A percentile compares a stretch with the other conserved stretches of the same genome.
These are phyloP conservation scores for Erysiphe pulchra DNA, from an alignment of 2,329 filamentous ascomycete genomes.

Conservation along the genomic window DNA sequence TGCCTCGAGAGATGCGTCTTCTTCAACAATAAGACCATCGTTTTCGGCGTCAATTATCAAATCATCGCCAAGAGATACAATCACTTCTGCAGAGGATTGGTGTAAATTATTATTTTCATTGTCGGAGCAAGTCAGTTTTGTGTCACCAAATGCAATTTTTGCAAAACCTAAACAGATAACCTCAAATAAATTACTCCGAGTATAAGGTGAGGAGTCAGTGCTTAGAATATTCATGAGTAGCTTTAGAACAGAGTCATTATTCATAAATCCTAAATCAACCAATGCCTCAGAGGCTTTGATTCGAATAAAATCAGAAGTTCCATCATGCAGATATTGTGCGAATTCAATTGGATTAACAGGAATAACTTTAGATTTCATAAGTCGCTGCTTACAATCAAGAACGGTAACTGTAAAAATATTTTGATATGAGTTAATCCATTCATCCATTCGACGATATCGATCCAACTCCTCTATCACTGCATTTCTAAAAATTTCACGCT, in stretches of 20 bases:
- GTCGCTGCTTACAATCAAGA: conserved; percentile 30
- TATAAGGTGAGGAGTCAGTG: conserved; percentile 36
- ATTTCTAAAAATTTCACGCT: conserved; percentile 17
- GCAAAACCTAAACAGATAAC: conserved; percentile 33
- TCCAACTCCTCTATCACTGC: conserved; percentile 35
- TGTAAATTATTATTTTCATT: conserved; percentile 1
- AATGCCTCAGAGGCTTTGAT: conserved; percentile 40
- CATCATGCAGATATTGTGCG: conserved; percentile 37
- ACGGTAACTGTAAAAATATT: conserved; percentile 39
- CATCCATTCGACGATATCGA: conserved; percentile 38
- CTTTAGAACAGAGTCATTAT: conserved; percentile 26
- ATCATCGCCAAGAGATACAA: conserved; percentile 3
- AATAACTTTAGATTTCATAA: conserved; percentile 40
- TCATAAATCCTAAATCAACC: conserved; percentile 34
- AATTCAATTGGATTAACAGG: conserved; percentile 27
- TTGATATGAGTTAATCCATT: conserved; percentile 41
- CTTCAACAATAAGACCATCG: conserved; percentile 21
- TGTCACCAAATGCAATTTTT: conserved; percentile 36
- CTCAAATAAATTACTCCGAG: conserved; percentile 33
- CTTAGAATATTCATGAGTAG: conserved; percentile 31
- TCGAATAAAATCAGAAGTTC: conserved; percentile 33
- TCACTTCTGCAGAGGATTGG: conserved; percentile 3
- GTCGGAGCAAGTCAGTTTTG: conserved; percentile 9
- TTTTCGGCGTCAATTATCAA: conserved; percentile 10
- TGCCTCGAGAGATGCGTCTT: conserved; percentile 19